Conservation (phyloP, 805 yeast genomes). For the Candida palmyrensis region DNA sequence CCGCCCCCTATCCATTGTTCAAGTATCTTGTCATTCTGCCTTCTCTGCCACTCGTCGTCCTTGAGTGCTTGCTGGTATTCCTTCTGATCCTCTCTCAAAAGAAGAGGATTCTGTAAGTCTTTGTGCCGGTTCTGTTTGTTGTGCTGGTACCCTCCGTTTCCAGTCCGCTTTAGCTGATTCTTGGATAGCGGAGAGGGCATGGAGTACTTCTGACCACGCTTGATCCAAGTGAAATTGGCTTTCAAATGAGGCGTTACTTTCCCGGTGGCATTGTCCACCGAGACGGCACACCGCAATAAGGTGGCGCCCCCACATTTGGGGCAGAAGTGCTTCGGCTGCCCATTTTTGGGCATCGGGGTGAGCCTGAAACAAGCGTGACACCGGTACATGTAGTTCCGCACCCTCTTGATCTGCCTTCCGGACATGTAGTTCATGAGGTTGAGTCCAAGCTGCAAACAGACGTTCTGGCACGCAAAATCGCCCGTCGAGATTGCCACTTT, state of each 20-base stretch:
- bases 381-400: slow-evolving; percentile 88
- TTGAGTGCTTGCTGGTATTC: slow-evolving; percentile 87
- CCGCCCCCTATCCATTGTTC: slow-evolving; percentile 95
- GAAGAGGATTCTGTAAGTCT: slow-evolving; percentile 43
- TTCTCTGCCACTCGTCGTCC: slow-evolving; percentile 80
- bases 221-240: slow-evolving; percentile 89
- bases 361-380: slow-evolving; percentile 95
- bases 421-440: slow-evolving; percentile 79
- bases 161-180: slow-evolving; percentile 62
- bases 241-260: slow-evolving; percentile 83
- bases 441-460: slow-evolving; percentile 83
- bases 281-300: slow-evolving; percentile 82
- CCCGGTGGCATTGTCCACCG: slow-evolving; percentile 76
- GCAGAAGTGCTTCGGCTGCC: slow-evolving; percentile 82
- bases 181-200: slow-evolving; percentile 86
- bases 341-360: slow-evolving; percentile 71
- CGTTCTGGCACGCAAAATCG: slow-evolving; percentile 97
- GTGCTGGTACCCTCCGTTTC: slow-evolving; percentile 78
- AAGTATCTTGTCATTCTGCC: slow-evolving; percentile 79
- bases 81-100: slow-evolving; percentile 86
- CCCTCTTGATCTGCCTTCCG: slow-evolving; percentile 79
- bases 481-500: slow-evolving; percentile 88
- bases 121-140: slow-evolving; percentile 55
- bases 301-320: slow-evolving; percentile 95
- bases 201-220: slow-evolving; percentile 77